Percentiles rank a stretch among this genome's conserved stretches.
Evolutionary conservation across 306 rosid species (phyloP).

Genomic region (Alnus glutinosa): DNA sequence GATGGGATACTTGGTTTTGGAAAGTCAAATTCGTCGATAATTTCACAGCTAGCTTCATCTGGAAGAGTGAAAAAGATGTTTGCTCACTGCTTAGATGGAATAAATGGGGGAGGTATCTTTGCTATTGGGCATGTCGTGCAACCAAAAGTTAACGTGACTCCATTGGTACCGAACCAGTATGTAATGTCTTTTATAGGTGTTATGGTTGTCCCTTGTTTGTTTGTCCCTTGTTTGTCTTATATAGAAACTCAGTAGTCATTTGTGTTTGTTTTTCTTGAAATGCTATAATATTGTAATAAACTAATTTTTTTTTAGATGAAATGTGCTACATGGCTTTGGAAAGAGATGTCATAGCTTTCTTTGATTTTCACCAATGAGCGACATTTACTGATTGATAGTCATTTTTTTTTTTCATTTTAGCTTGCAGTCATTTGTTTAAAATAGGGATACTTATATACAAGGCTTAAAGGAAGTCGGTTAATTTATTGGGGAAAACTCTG

Average conservation of each 20-base stretch:
- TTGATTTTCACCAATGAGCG: neutral
- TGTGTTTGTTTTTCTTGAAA: constrained; percentile 20
- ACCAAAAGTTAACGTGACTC: constrained; percentile 91
- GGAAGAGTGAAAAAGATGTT: constrained; percentile 91
- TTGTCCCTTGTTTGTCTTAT: constrained; percentile 8
- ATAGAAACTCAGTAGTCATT: constrained; percentile 10
- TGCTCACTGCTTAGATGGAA: constrained; percentile 98
- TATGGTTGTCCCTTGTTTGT: constrained; percentile 1
- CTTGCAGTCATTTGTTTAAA: constrained; percentile 1
- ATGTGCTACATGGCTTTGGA: constrained; percentile 16
- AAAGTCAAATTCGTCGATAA: constrained; percentile 84
- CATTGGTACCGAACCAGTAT: constrained; percentile 88
- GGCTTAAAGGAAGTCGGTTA: neutral
- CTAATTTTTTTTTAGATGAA: constrained; percentile 18
- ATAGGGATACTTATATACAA: neutral
- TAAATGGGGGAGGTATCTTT: constrained; percentile 95
- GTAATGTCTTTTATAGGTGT: constrained; percentile 30
- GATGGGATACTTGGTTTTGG: constrained; percentile 99
- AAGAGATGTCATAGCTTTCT: constrained; percentile 3
- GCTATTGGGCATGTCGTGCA: constrained; percentile 96
- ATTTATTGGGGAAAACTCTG: neutral
- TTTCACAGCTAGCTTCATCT: constrained; percentile 94
- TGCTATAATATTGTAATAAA: constrained; percentile 6
- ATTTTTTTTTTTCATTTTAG: neutral
- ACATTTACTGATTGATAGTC: neutral